These are phyloP conservation scores for Colletotrichum costaricense DNA, from an alignment of 2,329 filamentous ascomycete genomes.

Conservation along the genomic window DNA sequence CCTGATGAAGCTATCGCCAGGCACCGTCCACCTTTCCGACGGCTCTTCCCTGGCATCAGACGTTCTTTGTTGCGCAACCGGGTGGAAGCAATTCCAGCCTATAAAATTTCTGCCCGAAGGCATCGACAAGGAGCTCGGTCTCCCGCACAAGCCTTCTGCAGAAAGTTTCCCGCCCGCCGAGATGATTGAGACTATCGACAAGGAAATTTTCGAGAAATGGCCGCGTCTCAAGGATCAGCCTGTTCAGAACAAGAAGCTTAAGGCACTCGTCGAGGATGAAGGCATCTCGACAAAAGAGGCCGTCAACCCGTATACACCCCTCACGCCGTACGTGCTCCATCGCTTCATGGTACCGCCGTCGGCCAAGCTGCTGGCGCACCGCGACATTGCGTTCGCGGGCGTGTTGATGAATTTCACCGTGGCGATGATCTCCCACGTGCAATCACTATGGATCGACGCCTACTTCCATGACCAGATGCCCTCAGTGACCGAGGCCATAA, in stretches of 20 bases:
- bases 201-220: conserved; percentile 27
- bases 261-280: conserved; percentile 21
- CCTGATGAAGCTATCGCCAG: conserved; percentile 55
- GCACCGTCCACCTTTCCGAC: conserved; percentile 62
- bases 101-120: conserved; percentile 63
- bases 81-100: conserved; percentile 66
- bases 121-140: conserved; percentile 58
- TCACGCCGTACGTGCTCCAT: conserved; percentile 40
- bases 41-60: conserved; percentile 60
- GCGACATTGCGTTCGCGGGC: conserved; percentile 47
- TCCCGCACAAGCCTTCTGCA: conserved; percentile 52
- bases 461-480: conserved; percentile 55
- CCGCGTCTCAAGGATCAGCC: conserved; percentile 29
- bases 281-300: conserved; percentile 30
- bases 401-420: conserved; percentile 44
- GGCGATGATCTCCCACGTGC: conserved; percentile 45
- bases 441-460: conserved; percentile 57
- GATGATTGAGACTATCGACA: conserved; percentile 23
- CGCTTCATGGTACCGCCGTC: conserved; percentile 44
- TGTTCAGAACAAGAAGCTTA: conserved; percentile 27
- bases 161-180: conserved; percentile 28
- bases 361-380: conserved; percentile 26
- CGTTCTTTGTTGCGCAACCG: conserved; percentile 66
- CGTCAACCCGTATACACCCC: conserved; percentile 29
- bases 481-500: conserved; percentile 36